These are phyloP conservation scores for Suillus clintonianus DNA, from an alignment of 768 basidiomycete species.

Conservation along the genomic window DNA sequence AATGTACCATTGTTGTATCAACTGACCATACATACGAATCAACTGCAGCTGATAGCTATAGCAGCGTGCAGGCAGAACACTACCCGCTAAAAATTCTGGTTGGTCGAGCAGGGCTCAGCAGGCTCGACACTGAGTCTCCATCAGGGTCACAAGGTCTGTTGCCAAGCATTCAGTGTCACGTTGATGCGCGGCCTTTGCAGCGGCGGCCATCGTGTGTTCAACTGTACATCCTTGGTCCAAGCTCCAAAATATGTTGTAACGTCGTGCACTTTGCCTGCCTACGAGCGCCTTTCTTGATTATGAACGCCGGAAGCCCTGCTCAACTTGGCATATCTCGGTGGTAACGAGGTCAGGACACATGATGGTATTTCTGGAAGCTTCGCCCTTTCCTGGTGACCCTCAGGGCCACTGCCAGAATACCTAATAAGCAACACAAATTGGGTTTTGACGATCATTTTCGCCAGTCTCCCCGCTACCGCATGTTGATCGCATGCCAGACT, in stretches of 20 bases:
- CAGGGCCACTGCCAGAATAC: neutral
- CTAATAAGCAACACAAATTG: neutral
- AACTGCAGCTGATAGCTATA: too few species aligned
- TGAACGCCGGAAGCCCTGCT: neutral
- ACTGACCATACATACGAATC: too few species aligned
- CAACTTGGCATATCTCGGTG: neutral
- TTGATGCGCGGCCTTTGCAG: neutral
- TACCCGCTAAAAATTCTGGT: too few species aligned
- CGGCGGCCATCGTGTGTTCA: neutral
- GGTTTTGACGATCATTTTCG: neutral
- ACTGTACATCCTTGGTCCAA: neutral
- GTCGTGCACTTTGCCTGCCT: neutral
- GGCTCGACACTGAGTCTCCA: too few species aligned
- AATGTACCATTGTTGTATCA: neutral
- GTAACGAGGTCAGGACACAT: neutral
- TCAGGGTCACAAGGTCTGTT: neutral
- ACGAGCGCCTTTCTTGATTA: neutral
- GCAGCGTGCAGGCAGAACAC: too few species aligned
- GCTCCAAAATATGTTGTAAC: neutral
- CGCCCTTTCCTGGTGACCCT: neutral
- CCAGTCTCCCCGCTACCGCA: slow-evolving; percentile 1
- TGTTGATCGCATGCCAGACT: slow-evolving; percentile 21
- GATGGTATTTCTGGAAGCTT: neutral
- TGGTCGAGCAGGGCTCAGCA: too few species aligned
- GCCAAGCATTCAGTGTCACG: neutral